These are phyloP conservation scores for Terfezia claveryi DNA, from an alignment of 495 filamentous ascomycete species.

Conservation along the genomic window DNA sequence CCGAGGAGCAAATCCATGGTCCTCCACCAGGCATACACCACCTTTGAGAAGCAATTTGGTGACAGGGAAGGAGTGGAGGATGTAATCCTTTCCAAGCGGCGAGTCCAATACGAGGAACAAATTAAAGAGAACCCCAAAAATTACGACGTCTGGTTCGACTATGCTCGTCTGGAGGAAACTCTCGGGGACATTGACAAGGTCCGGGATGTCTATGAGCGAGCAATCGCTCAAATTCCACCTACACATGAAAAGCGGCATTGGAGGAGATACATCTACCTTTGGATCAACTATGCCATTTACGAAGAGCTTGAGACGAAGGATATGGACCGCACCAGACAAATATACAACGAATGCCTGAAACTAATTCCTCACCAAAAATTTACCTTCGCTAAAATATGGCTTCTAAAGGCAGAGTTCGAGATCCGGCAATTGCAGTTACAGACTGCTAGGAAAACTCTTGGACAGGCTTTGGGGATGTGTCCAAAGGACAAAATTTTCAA, in stretches of 20 bases:
- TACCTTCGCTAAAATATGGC: constrained; percentile 92
- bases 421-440: constrained; percentile 64
- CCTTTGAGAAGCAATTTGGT: constrained; percentile 94
- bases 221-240: constrained; percentile 87
- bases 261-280: constrained; percentile 91
- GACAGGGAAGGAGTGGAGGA: constrained; percentile 88
- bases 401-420: constrained; percentile 82
- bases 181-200: constrained; percentile 59
- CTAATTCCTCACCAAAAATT: constrained; percentile 90
- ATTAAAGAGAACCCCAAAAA: constrained; percentile 81
- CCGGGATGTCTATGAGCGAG: constrained; percentile 83
- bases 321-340: constrained; percentile 56
- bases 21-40: constrained; percentile 82
- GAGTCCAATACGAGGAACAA: constrained; percentile 86
- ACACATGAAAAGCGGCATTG: constrained; percentile 95
- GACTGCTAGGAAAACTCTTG: constrained; percentile 65
- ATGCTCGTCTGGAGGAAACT: constrained; percentile 71
- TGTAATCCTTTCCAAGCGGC: constrained; percentile 77
- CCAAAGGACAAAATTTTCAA: constrained; percentile 91
- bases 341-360: constrained; percentile 72
- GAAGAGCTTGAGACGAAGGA: constrained; percentile 76
- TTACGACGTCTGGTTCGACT: constrained; percentile 94
- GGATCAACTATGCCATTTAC: constrained; percentile 91
- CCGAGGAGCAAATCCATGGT: constrained; percentile 64
- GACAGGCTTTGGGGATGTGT: constrained; percentile 75